These are phyloP conservation scores for Clavispora fructus DNA, from an alignment of 805 yeast species.

Conservation along the genomic window DNA sequence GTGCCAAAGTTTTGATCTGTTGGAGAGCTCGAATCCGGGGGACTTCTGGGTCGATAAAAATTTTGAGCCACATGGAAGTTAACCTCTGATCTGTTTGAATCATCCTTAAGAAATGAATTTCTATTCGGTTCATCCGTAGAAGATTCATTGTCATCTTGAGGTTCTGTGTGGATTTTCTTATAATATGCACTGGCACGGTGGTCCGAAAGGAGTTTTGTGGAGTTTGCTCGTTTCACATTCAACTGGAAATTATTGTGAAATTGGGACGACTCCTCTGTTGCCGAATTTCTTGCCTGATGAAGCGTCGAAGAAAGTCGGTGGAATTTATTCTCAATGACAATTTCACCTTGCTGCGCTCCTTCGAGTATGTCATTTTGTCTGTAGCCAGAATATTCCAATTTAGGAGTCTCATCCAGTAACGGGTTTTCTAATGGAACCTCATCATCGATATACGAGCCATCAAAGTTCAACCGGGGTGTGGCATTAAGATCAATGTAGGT, in stretches of 20 bases:
- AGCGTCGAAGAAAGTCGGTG: slow-evolving; percentile 33
- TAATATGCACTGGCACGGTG: slow-evolving; percentile 27
- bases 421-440: neutral
- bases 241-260: slow-evolving; percentile 36
- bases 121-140: neutral
- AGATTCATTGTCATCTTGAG: slow-evolving; percentile 7
- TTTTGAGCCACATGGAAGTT: neutral
- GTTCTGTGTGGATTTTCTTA: slow-evolving; percentile 22
- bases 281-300: slow-evolving; percentile 21
- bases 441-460: slow-evolving; percentile 3
- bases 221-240: slow-evolving; percentile 28
- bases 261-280: slow-evolving; percentile 36
- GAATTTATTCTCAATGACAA: slow-evolving; percentile 18
- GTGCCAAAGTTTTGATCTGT: neutral
- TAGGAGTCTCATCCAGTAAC: neutral
- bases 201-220: slow-evolving; percentile 4
- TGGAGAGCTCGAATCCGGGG: neutral
- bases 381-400: slow-evolving; percentile 2
- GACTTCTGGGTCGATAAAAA: neutral
- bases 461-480: slow-evolving; percentile 25
- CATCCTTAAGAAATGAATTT: neutral
- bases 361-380: neutral
- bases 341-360: neutral
- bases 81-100: neutral
- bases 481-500: slow-evolving; percentile 19